Evolutionary conservation across 805 yeast genomes (phyloP), one percentile per base, ranked within the genome.

Genomic region (Pichia occidentalis): DNA sequence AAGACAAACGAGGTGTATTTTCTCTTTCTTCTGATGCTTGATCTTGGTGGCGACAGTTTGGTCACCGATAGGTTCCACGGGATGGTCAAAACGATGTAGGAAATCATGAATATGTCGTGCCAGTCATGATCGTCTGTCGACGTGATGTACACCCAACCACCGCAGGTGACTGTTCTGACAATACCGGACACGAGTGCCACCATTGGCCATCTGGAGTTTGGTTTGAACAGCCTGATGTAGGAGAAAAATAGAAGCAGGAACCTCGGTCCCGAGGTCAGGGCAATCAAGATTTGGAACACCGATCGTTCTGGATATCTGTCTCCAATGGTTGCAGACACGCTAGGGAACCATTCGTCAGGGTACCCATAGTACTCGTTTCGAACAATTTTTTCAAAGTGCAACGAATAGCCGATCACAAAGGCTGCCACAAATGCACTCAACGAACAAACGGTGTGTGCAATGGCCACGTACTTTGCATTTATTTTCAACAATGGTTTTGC

Each of bases 321-420:
- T 31, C 98, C 98, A 55, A 92, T 92, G 2, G 98, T 76, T 1
- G 98, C 97, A 25, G 95, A 82, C 2, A 92, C 98, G 53, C 94
- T 81, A 2, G 98, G 98, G 56, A 92, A 90, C 97, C 98, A 92
- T 60, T 92, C 98, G 43, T 88, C 92, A 3, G 98, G 98, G 56
- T 86, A 92, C 1, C 95, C 94, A 55, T 68, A 88, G 46, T 76
- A 75, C 33, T 88, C 83, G 57, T 92, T 92, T 53, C 77, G 69
- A 9, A 92, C 95, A 55, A 92, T 92, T 57, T 92, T 87, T 43
- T 81, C 65, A 61, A 78, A 92, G 61, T 90, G 98, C 19, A 90
- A 68, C 36, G 68, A 67, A 44, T 75, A 75, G 1, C 95, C 97
- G 21, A 85, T 77, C 0, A 69, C 53, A 18, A 88, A 68, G 3